These are phyloP conservation scores for Saccharomycopsis selenospora DNA, from an alignment of 805 yeast species.

Conservation along the genomic window DNA sequence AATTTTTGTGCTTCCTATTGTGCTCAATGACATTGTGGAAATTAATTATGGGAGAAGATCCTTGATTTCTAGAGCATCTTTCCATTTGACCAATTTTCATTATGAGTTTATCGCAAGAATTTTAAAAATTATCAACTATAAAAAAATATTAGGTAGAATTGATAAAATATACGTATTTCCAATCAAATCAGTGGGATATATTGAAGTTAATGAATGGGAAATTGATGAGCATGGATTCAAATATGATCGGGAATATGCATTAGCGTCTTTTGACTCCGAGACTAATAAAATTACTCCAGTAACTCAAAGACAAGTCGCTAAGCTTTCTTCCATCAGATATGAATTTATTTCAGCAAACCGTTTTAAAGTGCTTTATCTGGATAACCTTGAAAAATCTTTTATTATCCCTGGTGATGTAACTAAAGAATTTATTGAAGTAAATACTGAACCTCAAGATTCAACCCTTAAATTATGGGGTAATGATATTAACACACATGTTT, in stretches of 20 bases:
- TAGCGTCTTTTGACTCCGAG: neutral
- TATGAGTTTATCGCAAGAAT: neutral
- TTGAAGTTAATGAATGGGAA: conserved; percentile 23
- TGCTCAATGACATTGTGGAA: neutral
- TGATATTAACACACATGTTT: conserved; percentile 23
- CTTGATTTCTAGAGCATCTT: neutral
- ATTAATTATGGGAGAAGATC: neutral
- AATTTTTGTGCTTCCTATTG: neutral
- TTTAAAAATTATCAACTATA: neutral
- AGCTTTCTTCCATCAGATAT: conserved; percentile 24
- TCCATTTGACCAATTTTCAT: neutral
- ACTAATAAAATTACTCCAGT: conserved; percentile 19
- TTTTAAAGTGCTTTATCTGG: conserved; percentile 18
- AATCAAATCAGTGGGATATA: conserved; percentile 29
- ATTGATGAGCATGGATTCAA: conserved; percentile 28
- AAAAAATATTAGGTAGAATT: conserved; percentile 7
- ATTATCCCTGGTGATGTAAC: conserved; percentile 8
- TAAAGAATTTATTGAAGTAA: conserved; percentile 1
- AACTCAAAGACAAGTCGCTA: conserved; percentile 28
- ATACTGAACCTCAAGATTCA: conserved; percentile 11
- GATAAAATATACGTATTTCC: conserved; percentile 26
- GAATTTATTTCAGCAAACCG: conserved; percentile 17
- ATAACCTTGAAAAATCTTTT: conserved; percentile 20
- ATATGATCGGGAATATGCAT: conserved; percentile 29
- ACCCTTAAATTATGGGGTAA: conserved; percentile 26